phyloP scores from a whole-genome alignment of 2,329 filamentous ascomycete species.

The Penicillium decumbens region DNA sequence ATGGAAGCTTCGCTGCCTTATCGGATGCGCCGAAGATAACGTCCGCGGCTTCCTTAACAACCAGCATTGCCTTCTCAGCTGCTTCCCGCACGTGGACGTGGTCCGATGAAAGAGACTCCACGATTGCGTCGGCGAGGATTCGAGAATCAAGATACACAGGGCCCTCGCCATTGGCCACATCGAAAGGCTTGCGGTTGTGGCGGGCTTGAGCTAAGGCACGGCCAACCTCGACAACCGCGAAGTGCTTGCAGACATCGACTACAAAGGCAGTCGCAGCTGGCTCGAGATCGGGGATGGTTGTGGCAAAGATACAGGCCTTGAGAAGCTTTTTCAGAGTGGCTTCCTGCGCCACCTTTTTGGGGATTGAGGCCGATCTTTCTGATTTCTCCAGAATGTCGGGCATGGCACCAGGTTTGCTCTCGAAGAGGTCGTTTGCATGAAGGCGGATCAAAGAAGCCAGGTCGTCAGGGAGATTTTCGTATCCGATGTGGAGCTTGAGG shows the following conservation, averaged over 20 bases:
- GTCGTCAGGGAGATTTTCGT: slow-evolving; percentile 84
- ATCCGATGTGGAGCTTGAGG: slow-evolving; percentile 82
- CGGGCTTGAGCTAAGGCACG: slow-evolving; percentile 76
- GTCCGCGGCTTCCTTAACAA: slow-evolving; percentile 69
- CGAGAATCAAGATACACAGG: slow-evolving; percentile 81
- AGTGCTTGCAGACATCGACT: slow-evolving; percentile 78
- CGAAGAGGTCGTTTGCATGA: slow-evolving; percentile 79
- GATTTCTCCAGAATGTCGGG: slow-evolving; percentile 65
- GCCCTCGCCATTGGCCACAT: slow-evolving; percentile 81
- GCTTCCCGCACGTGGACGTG: slow-evolving; percentile 73
- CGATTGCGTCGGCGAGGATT: slow-evolving; percentile 80
- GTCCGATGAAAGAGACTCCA: slow-evolving; percentile 86
- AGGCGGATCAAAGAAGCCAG: slow-evolving; percentile 77
- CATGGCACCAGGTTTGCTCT: slow-evolving; percentile 66
- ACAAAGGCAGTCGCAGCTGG: slow-evolving; percentile 71
- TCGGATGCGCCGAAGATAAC: slow-evolving; percentile 73
- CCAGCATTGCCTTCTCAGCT: slow-evolving; percentile 71
- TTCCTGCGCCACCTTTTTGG: slow-evolving; percentile 83
- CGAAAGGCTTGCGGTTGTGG: slow-evolving; percentile 71
- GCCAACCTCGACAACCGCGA: slow-evolving; percentile 84
- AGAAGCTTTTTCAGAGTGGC: slow-evolving; percentile 76
- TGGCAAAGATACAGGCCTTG: slow-evolving; percentile 81
- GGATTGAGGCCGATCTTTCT: slow-evolving; percentile 74
- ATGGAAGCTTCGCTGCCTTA: slow-evolving; percentile 68
- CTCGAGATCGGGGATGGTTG: slow-evolving; percentile 75